Conservation (phyloP, 108 stramenopile genomes). For the Chaetoceros tenuissimus region DNA sequence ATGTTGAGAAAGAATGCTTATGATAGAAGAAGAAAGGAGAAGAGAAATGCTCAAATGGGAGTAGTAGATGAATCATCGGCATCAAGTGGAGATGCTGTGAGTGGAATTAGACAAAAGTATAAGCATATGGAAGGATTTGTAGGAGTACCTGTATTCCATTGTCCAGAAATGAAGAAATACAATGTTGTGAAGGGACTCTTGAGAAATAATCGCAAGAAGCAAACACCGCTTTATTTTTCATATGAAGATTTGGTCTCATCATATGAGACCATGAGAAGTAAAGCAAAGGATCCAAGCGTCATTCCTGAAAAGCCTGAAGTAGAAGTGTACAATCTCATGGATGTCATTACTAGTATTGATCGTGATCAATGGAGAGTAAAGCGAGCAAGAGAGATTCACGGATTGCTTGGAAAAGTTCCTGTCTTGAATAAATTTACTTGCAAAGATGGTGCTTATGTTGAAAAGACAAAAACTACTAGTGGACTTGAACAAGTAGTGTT, state of each 20-base stretch:
- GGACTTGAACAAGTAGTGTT: conserved; percentile 29
- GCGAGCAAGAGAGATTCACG: conserved; percentile 20
- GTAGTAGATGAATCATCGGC: conserved; percentile 17
- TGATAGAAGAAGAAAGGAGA: conserved; percentile 14
- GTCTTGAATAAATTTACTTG: conserved; percentile 18
- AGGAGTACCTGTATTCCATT: conserved; percentile 75
- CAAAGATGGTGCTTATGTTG: not conserved
- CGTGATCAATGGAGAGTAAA: conserved; percentile 33
- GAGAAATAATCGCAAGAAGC: conserved; percentile 27
- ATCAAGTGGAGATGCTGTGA: not conserved
- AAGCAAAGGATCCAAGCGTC: conserved; percentile 16
- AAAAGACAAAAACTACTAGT: conserved; percentile 5
- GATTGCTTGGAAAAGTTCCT: conserved; percentile 20
- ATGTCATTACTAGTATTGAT: conserved; percentile 73
- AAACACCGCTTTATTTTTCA: conserved; percentile 69
- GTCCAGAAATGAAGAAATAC: conserved; percentile 42
- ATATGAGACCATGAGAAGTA: conserved; percentile 31
- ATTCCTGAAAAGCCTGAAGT: conserved; percentile 51
- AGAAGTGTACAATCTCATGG: conserved; percentile 76
- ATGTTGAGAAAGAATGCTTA: conserved; percentile 24
- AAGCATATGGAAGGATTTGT: conserved; percentile 70
- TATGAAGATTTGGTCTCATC: conserved; percentile 72
- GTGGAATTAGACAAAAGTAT: conserved; percentile 23
- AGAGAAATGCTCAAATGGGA: conserved; percentile 32
- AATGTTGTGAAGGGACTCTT: conserved; percentile 25